Percentiles rank a stretch among this genome's conserved stretches.
phyloP scores from a whole-genome alignment of 805 yeast species.

The Metschnikowia lachancei region DNA sequence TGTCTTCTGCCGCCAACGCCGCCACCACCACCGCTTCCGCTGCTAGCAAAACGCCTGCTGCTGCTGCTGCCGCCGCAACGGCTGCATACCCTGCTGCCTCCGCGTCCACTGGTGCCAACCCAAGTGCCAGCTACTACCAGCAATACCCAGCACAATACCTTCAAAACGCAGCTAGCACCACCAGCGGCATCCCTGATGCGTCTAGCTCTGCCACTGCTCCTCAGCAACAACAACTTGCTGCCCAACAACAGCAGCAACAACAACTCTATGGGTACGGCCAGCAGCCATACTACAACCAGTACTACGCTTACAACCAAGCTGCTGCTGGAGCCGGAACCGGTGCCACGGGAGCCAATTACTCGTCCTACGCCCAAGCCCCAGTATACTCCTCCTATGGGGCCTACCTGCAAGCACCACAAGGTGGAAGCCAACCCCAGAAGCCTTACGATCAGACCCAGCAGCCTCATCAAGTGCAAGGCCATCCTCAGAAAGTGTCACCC shows the following conservation, averaged over 20 bases:
- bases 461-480: slow-evolving; percentile 14
- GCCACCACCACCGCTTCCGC: slow-evolving; percentile 9
- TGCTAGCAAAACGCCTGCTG: slow-evolving; percentile 8
- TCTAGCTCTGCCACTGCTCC: slow-evolving; percentile 13
- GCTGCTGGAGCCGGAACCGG: slow-evolving; percentile 11
- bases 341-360: slow-evolving; percentile 14
- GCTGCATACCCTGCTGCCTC: slow-evolving; percentile 9
- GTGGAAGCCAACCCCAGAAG: slow-evolving; percentile 15
- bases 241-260: slow-evolving; percentile 11
- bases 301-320: slow-evolving; percentile 44
- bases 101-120: slow-evolving; percentile 6
- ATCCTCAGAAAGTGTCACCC: slow-evolving; percentile 16
- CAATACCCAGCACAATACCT: slow-evolving; percentile 20
- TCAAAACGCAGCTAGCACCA: slow-evolving; percentile 8
- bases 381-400: slow-evolving; percentile 17
- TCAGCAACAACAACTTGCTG: slow-evolving; percentile 15
- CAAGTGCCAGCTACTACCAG: slow-evolving; percentile 18
- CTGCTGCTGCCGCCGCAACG: slow-evolving; percentile 4
- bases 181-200: slow-evolving; percentile 8
- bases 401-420: slow-evolving; percentile 16
- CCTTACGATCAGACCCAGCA: slow-evolving; percentile 16
- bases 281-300: slow-evolving; percentile 35
- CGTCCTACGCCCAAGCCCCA: slow-evolving; percentile 20
- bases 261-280: slow-evolving; percentile 21
- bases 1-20: slow-evolving; percentile 4